phyloP scores from a whole-genome alignment of 345 rosid genomes.

The Euclidium syriacum region DNA sequence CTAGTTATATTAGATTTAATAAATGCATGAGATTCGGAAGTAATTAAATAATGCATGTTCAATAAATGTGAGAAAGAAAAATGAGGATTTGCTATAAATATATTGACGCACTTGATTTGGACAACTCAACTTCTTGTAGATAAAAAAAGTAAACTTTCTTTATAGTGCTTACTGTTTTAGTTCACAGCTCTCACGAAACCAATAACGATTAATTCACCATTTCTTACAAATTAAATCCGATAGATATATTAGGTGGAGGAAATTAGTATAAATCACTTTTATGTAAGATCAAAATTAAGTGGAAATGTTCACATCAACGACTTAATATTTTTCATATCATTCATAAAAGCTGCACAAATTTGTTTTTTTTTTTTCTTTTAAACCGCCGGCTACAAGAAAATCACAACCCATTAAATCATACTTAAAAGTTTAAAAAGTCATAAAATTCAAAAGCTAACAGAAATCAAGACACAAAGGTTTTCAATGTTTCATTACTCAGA shows the following conservation, averaged over 20 bases:
- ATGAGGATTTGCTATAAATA: constrained; percentile 4
- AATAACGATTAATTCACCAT: background rate
- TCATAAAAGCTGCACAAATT: no score
- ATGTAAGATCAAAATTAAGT: background rate
- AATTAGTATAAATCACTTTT: no score
- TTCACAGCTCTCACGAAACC: background rate
- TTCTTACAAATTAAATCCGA: background rate
- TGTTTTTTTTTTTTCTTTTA: no score
- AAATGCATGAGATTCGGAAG: background rate
- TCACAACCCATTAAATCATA: no score
- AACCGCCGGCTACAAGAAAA: no score
- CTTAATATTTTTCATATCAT: no score
- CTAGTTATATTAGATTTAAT: background rate
- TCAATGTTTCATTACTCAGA: background rate
- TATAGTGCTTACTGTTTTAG: background rate
- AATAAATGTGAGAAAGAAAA: constrained; percentile 25
- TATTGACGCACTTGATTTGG: constrained; percentile 7
- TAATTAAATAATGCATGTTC: constrained; percentile 5
- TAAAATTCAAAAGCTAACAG: background rate
- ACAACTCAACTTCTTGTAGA: constrained; percentile 23
- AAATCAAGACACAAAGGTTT: background rate
- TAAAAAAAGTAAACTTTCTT: background rate
- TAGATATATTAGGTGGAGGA: no score
- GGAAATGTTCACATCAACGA: background rate
- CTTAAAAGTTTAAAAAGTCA: no score